Evolutionary conservation across 192 early-diverging fungal species (phyloP).

Genomic region (Umbelopsis vinacea): DNA sequence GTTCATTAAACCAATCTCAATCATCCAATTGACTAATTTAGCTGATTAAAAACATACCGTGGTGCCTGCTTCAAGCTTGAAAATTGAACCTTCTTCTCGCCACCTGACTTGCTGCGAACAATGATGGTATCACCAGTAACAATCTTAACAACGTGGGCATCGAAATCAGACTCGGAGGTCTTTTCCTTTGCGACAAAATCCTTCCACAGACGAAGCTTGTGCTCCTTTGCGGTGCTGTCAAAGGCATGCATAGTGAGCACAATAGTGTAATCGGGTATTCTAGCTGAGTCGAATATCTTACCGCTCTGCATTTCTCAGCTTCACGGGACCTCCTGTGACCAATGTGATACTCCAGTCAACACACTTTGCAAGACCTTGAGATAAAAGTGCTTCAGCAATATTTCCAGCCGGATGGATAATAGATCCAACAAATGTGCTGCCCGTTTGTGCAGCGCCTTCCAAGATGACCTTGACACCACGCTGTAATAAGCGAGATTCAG

Average conservation of each 20-base stretch:
- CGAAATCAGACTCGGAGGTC: conserved; percentile 55
- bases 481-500: conserved; percentile 88
- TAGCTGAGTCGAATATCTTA: conserved; percentile 33
- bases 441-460: conserved; percentile 70
- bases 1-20: background rate
- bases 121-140: conserved; percentile 61
- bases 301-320: conserved; percentile 80
- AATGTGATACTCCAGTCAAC: conserved; percentile 85
- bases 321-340: conserved; percentile 75
- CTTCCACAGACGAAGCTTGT: conserved; percentile 88
- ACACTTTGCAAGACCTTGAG: conserved; percentile 81
- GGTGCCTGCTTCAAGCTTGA: conserved; percentile 47
- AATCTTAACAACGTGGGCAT: conserved; percentile 54
- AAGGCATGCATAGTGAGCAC: too few species aligned
- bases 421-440: conserved; percentile 72
- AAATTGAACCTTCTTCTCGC: conserved; percentile 47
- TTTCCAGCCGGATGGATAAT: conserved; percentile 87
- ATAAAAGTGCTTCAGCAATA: conserved; percentile 87
- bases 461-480: conserved; percentile 86
- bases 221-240: conserved; percentile 65
- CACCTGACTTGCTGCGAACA: conserved; percentile 45
- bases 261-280: background rate
- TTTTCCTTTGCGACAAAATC: conserved; percentile 57
- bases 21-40: background rate
- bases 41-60: conserved; percentile 6